phyloP scores from a whole-genome alignment of 805 yeast species.

The Barnettozyma populi region DNA sequence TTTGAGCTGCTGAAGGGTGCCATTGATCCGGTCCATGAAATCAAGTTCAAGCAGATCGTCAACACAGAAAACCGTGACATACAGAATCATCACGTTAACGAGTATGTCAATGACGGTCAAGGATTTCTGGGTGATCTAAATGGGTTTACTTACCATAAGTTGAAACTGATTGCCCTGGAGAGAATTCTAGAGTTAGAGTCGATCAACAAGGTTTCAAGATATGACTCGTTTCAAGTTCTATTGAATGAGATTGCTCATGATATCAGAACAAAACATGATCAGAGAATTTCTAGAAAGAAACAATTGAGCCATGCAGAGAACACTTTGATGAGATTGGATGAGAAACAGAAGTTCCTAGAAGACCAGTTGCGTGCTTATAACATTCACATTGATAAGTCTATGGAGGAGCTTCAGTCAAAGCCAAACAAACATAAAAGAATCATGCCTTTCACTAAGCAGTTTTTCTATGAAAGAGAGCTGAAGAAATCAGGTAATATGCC shows the following conservation, averaged over 20 bases:
- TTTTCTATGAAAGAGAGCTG: conserved; percentile 67
- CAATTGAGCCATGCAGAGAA: conserved; percentile 41
- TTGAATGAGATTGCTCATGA: conserved; percentile 82
- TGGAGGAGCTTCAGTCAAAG: conserved; percentile 43
- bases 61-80: conserved; percentile 37
- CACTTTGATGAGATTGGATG: conserved; percentile 39
- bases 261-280: conserved; percentile 52
- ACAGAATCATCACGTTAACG: conserved; percentile 32
- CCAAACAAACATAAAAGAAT: conserved; percentile 26
- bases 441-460: conserved; percentile 65
- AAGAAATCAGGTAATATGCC: conserved; percentile 63
- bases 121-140: conserved; percentile 48
- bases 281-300: conserved; percentile 39
- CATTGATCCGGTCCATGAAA: conserved; percentile 66
- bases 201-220: conserved; percentile 56
- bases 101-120: conserved; percentile 36
- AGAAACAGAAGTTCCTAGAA: conserved; percentile 39
- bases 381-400: conserved; percentile 43
- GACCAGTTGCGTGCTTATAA: conserved; percentile 38
- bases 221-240: conserved; percentile 69
- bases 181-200: conserved; percentile 70
- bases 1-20: conserved; percentile 65
- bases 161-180: conserved; percentile 73
- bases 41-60: conserved; percentile 50
- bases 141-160: conserved; percentile 54